Evolutionary conservation across 2,329 filamentous ascomycete species (phyloP).

Genomic region (Botrytis cinerea): DNA sequence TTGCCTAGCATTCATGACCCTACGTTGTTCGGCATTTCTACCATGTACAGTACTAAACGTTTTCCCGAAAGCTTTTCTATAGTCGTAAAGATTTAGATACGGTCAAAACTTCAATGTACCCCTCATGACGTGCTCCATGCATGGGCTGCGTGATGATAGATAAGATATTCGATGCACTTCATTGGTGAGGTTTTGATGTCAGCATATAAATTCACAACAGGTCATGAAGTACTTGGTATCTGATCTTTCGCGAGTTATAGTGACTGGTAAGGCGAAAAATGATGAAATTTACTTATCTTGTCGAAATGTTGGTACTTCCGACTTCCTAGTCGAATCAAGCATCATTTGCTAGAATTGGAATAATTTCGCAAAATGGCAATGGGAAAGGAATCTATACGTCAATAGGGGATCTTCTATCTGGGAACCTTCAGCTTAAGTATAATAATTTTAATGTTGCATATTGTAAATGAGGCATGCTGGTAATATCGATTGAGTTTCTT

Average conservation of each 20-base stretch:
- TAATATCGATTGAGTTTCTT: background rate
- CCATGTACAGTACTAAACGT: background rate
- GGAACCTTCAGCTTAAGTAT: background rate
- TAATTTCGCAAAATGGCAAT: background rate
- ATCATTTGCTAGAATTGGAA: too few relatives aligned
- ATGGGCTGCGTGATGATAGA: conserved; percentile 22
- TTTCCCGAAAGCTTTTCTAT: too few relatives aligned
- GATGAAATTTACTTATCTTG: background rate
- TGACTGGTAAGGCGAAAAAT: background rate
- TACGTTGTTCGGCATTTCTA: background rate
- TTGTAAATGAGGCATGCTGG: background rate
- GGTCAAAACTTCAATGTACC: conserved; percentile 15
- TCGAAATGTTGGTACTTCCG: background rate
- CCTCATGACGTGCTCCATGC: conserved; percentile 24
- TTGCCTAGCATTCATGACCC: background rate
- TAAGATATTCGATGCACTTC: conserved; percentile 13
- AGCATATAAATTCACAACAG: background rate
- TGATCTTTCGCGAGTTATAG: background rate
- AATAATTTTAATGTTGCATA: background rate
- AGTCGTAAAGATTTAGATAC: background rate
- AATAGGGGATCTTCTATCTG: background rate
- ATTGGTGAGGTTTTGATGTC: conserved; percentile 13
- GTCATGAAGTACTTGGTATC: background rate
- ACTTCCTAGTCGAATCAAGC: background rate
- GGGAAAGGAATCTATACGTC: background rate